Percentiles rank a stretch among this genome's conserved stretches.
phyloP scores from a whole-genome alignment of 163 green algal species.

The Coccomyxa subellipsoidea region DNA sequence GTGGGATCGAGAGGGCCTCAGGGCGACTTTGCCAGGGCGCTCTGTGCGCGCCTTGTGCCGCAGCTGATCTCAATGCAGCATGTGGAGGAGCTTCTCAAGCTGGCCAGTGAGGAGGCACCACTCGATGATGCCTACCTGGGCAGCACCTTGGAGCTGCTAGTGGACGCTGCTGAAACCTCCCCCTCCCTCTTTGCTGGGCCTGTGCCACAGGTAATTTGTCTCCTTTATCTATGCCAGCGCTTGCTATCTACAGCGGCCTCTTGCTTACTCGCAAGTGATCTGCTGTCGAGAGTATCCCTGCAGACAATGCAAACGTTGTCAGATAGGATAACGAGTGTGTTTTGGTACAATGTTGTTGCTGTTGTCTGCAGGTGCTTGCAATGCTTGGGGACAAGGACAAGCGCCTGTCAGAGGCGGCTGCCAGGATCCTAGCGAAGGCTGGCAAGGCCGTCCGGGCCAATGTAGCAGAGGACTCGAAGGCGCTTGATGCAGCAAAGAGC shows the following conservation, averaged over 20 bases:
- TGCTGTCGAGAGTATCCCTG: not conserved
- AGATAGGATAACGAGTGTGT: no score
- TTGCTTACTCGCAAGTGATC: no score
- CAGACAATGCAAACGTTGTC: no score
- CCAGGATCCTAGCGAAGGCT: slow-evolving; percentile 21
- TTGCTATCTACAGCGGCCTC: no score
- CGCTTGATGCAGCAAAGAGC: not conserved
- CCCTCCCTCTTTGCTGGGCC: slow-evolving; percentile 35
- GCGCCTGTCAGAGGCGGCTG: slow-evolving; percentile 14
- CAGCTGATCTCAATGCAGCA: slow-evolving; percentile 37
- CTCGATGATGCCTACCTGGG: not conserved
- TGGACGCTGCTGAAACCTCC: slow-evolving; percentile 13
- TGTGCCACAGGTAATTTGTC: not conserved
- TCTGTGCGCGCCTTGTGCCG: slow-evolving; percentile 38
- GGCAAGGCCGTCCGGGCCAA: not conserved
- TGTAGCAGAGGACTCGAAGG: not conserved
- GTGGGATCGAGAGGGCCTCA: slow-evolving; percentile 34
- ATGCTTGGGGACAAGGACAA: slow-evolving; percentile 29
- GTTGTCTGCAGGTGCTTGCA: not conserved
- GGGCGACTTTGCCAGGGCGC: slow-evolving; percentile 24
- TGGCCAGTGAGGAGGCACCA: slow-evolving; percentile 14
- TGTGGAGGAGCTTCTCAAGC: slow-evolving; percentile 29
- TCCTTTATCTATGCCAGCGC: not conserved
- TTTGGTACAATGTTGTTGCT: no score
- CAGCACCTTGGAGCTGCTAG: slow-evolving; percentile 17